Evolutionary conservation across 441 rosid genomes (phyloP), one percentile per base, ranked within the genome.

Genomic region (Corymbia calophylla): DNA sequence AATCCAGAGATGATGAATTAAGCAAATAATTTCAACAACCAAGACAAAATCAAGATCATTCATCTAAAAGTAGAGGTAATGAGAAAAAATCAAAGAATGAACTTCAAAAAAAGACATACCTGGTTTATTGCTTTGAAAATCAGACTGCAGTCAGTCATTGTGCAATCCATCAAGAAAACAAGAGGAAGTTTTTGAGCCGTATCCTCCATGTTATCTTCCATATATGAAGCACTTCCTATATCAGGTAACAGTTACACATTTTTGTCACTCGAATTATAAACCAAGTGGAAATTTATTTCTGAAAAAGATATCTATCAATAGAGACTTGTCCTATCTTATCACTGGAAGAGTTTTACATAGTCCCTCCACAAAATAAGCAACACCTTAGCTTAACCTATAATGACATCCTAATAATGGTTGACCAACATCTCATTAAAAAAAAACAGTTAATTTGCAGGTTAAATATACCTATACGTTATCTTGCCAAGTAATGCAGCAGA

Each of bases 161-260:
- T 95, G 95, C 99, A 98, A 92, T 97, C 99, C 96, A 98, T 95
- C 91, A 95, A 88, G 94, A 94, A 98, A 93, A 98, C 94, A 39
- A 92, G 92, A 77, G 99, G 99, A 89, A 91, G 87, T 91, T 92
- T 95, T 89, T 87, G 87, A 89, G 84, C 86, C 86, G 86, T 93
- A 90, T 89, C 92, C 89, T 90, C 94, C 88, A 89, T 89, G 88
- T 92, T 90, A 87, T 95, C 98, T 94, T 97, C 91, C 92, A 94
- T 90, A 91, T 88, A 70, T 29, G 91, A 66, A 91, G 82, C 82
- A 90, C 53, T 70, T 68, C 80, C 85, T 91, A 88, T 89, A 35
- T 87, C 62, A 23, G 53, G 84, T 77, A 77, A 77, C 44, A 44
- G 53, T 77, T 77, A 77, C 9, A 77, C 51, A 77, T 77, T 44